phyloP scores from a whole-genome alignment of 2,329 filamentous ascomycete genomes.

The Venturia aucupariae region DNA sequence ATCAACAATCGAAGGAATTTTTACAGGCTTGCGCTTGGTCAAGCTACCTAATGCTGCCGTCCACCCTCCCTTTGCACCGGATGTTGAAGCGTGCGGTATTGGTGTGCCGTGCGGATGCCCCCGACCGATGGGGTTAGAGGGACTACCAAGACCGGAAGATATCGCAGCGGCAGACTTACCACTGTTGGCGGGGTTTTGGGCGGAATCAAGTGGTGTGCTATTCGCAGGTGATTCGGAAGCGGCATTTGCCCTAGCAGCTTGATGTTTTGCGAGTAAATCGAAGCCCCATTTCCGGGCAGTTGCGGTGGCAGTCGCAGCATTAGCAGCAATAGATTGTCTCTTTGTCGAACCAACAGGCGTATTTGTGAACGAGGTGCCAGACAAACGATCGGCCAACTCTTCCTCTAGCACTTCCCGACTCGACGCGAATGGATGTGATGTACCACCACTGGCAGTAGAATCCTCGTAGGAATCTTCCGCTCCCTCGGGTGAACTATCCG shows the following conservation, averaged over 20 bases:
- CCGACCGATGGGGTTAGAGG: conserved; percentile 66
- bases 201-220: conserved; percentile 24
- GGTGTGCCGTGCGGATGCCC: conserved; percentile 49
- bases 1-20: background rate
- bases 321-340: background rate
- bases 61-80: conserved; percentile 5
- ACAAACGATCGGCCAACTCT: conserved; percentile 22
- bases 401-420: conserved; percentile 10
- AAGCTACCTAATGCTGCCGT: conserved; percentile 2
- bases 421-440: background rate
- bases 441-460: background rate
- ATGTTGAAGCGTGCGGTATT: background rate
- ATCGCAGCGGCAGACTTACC: background rate
- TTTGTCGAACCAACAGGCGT: conserved; percentile 18
- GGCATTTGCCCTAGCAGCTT: background rate
- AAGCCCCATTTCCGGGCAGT: conserved; percentile 53
- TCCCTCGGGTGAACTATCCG: background rate
- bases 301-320: conserved; percentile 41
- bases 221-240: background rate
- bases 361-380: conserved; percentile 28
- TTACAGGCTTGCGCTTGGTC: conserved; percentile 5
- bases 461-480: background rate
- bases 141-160: conserved; percentile 29
- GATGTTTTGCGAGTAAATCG: conserved; percentile 36
- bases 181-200: background rate